Conservation (phyloP, 2,329 filamentous ascomycete genomes). For the Penicillium sp. region DNA sequence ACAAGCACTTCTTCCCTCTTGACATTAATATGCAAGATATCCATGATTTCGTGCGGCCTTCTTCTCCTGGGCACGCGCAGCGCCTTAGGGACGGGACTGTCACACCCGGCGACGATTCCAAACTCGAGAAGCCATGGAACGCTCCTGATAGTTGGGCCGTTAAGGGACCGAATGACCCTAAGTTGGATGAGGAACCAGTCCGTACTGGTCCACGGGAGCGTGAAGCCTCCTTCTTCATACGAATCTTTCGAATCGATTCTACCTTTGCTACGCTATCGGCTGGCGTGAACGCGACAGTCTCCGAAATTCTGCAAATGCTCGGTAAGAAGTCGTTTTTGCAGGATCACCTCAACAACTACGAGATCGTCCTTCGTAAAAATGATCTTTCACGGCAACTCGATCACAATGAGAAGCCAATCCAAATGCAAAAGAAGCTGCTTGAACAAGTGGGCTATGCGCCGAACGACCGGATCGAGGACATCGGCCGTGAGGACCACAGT, state of each 20-base stretch:
- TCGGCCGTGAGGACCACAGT: constrained; percentile 95
- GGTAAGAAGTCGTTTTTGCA: constrained; percentile 93
- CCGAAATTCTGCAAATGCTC: constrained; percentile 84
- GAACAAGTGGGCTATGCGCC: constrained; percentile 91
- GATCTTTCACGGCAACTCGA: constrained; percentile 81
- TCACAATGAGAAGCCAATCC: constrained; percentile 75
- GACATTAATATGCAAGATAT: constrained; percentile 89
- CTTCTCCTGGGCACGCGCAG: constrained; percentile 67
- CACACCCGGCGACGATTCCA: constrained; percentile 30
- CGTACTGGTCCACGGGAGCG: constrained; percentile 55
- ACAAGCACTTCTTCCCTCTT: constrained; percentile 66
- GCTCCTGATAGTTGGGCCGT: constrained; percentile 97
- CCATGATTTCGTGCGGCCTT: constrained; percentile 78
- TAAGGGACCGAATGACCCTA: constrained; percentile 56
- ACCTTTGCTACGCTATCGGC: constrained; percentile 93
- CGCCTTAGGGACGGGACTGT: constrained; percentile 36
- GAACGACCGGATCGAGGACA: constrained; percentile 83
- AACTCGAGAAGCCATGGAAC: constrained; percentile 62
- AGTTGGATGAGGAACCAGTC: constrained; percentile 12
- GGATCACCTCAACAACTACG: constrained; percentile 89
- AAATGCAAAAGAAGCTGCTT: constrained; percentile 87
- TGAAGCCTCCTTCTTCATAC: constrained; percentile 83
- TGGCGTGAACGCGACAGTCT: constrained; percentile 77
- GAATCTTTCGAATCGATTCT: constrained; percentile 89
- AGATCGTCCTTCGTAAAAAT: constrained; percentile 93